Evolutionary conservation across 2,329 filamentous ascomycete species (phyloP).

Genomic region (Fusarium buharicum): DNA sequence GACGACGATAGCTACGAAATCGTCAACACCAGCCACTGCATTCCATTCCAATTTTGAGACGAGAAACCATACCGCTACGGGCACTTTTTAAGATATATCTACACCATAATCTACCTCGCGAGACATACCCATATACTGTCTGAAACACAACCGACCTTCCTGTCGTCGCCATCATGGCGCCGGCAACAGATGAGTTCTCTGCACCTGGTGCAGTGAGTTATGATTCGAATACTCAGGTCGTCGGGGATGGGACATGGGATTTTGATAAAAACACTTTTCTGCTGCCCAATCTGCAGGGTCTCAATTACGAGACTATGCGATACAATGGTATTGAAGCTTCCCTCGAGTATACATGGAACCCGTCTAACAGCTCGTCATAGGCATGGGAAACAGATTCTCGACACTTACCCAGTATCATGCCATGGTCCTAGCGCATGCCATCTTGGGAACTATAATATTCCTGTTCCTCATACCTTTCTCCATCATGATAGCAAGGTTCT

Average conservation of each 20-base stretch:
- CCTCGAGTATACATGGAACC: background rate
- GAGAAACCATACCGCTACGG: slow-evolving; percentile 7
- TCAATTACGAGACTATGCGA: slow-evolving; percentile 84
- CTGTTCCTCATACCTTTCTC: slow-evolving; percentile 77
- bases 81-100: background rate
- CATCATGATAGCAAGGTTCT: slow-evolving; percentile 79
- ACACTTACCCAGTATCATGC: slow-evolving; percentile 75
- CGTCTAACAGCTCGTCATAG: slow-evolving; percentile 54
- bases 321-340: slow-evolving; percentile 74
- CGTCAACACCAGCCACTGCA: slow-evolving; percentile 22
- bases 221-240: slow-evolving; percentile 76
- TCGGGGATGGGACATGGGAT: slow-evolving; percentile 88
- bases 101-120: background rate
- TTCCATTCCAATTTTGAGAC: slow-evolving; percentile 30
- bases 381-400: slow-evolving; percentile 84
- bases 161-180: slow-evolving; percentile 67
- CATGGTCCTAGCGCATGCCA: slow-evolving; percentile 76
- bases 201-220: slow-evolving; percentile 79
- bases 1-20: background rate
- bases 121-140: slow-evolving; percentile 26
- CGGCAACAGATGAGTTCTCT: slow-evolving; percentile 69
- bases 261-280: slow-evolving; percentile 80
- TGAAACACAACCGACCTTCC: slow-evolving; percentile 40
- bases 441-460: slow-evolving; percentile 78
- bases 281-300: slow-evolving; percentile 77